Evolutionary conservation across 148 eudicot species (phyloP), one percentile per base, ranked within the genome.

Genomic region (Dianthus caryophyllus): DNA sequence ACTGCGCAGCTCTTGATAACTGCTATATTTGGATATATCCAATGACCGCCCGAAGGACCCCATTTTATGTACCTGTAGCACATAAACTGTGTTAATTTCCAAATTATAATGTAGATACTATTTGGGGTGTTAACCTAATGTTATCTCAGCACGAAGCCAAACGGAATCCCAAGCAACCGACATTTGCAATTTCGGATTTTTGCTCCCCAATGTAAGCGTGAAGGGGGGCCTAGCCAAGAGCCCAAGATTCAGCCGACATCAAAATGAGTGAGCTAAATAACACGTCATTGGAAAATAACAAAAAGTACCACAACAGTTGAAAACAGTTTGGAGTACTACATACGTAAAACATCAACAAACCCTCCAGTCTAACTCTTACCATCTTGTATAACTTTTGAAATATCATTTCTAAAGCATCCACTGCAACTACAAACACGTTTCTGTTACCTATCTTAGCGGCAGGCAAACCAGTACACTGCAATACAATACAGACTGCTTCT

Each of bases 11-110:
- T 88, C 91, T 50, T 82, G 78, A 49, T 88, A 88, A 66, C 96
- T 86, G 87, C 91, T 88, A 50, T 82, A 88, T 71, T 84, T 84
- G 60, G 88, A 81, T 65, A 88, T 88, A 75, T 88, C 96, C 56
- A 88, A 80, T 69, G 91, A 88, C 25, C 91, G 77, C 62, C 87
- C 96, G 9, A 75, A 83, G 80, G 88, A 86, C 73, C 96, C 91
- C 38, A 79, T 73, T 77, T 88, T 88, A 41, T 88, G 81, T 76
- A 88, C 96, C 96, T 88, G 85, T 51, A 53, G 57, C 21, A 72
- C 22, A 72, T 20, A 29, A 48, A 64, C 39, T 44, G 55, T 4
- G 11, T 22, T 46, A 41, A 41, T 9, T 41, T 41, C 44, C 6
- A 9, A 9, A 41, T 41, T 41, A 9, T 9, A 41, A 3, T 1